Evolutionary conservation across 148 eudicot genomes (phyloP), one percentile per base, ranked within the genome.

Genomic region (Limonium bicolor): DNA sequence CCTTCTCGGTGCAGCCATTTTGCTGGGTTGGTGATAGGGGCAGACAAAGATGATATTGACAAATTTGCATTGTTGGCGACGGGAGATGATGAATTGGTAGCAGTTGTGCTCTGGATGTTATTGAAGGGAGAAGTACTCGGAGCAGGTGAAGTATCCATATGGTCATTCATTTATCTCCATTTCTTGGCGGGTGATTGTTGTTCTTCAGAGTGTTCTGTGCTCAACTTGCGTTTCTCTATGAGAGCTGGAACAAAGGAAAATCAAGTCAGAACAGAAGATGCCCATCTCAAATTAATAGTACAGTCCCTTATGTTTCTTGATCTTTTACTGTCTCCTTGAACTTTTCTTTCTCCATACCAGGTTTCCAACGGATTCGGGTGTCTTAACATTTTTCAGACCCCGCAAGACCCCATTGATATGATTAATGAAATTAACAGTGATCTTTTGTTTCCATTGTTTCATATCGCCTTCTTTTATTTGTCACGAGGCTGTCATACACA

Each of bases 181-280:
- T 63, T 72, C 65, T 76, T 80, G 45, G 48, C 38, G 21, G 80
- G 64, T 11, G 63, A 61, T 57, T 66, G 77, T 23, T 72, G 69
- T n/a, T n/a, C 44, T 67, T 83, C 40, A 24, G 14, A 27, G n/a
- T 54, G 55, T 39, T 76, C 80, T 46, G 7, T 19, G 6, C 31
- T n/a, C n/a, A n/a, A n/a, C n/a, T 54, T 30, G 53, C 72, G 60
- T 72, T 73, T 48, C 83, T 71, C 67, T 80, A 76, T 41, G 69
- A 83, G 75, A 27, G 24, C 39, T 67, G 11, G 27, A 8, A 59
- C 16, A 13, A 13, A 8, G 2, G 21, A n/a, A 48, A 20, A 17
- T 11, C 21, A 20, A 2, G n/a, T 40, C 39, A n/a, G 39, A 27
- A 36, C 11, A 23, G 19, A 11, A 6, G 7, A 41, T 22, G 14